Conservation (phyloP, 192 early-diverging fungal genomes). For the Lobosporangium transversale region DNA sequence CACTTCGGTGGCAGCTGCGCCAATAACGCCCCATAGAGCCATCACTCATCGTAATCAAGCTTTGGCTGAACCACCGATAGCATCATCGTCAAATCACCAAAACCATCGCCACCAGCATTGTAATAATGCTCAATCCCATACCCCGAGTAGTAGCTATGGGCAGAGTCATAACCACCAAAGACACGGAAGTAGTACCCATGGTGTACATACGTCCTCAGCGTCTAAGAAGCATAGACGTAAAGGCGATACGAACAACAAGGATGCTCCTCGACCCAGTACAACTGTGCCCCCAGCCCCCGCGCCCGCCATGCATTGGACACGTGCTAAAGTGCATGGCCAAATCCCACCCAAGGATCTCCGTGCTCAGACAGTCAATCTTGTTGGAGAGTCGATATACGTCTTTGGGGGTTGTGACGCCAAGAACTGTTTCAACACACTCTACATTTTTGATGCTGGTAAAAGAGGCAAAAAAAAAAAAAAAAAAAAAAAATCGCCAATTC, state of each 20-base stretch:
- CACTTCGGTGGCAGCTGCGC: neutral
- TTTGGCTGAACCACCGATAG: neutral
- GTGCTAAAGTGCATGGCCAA: slow-evolving; percentile 66
- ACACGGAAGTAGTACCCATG: no score
- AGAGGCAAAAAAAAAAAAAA: neutral
- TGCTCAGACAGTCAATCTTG: slow-evolving; percentile 80
- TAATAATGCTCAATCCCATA: neutral
- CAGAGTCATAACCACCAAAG: neutral
- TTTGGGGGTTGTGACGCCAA: slow-evolving; percentile 89
- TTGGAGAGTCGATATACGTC: slow-evolving; percentile 80
- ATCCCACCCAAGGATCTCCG: slow-evolving; percentile 72
- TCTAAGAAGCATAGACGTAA: slow-evolving; percentile 18
- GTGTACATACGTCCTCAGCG: slow-evolving; percentile 2
- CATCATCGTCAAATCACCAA: slow-evolving; percentile 1
- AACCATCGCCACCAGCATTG: neutral
- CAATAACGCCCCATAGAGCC: neutral
- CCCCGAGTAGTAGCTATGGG: neutral
- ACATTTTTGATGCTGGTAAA: slow-evolving; percentile 80
- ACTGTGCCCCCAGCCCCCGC: slow-evolving; percentile 69
- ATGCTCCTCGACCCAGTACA: slow-evolving; percentile 25
- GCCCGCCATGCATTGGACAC: slow-evolving; percentile 86
- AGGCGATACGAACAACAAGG: neutral
- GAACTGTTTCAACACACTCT: slow-evolving; percentile 78
- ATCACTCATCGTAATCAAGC: neutral
- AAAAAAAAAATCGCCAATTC: neutral